Evolutionary conservation across 306 rosid genomes (phyloP).

Genomic region (Potentilla sterilis): DNA sequence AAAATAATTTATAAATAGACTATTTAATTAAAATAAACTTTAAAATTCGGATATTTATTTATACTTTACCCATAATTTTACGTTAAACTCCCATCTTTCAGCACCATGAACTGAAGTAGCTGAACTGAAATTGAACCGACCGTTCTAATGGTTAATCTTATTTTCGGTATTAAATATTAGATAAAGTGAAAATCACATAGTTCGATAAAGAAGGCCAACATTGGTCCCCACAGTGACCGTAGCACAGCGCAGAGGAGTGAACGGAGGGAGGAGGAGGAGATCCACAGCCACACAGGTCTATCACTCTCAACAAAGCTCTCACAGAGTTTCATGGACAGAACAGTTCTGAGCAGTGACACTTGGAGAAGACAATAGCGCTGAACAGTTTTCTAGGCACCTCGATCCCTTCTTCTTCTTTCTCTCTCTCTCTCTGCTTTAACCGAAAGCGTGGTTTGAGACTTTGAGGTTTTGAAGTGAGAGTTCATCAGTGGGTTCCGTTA

Average conservation of each 20-base stretch:
- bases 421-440: neutral
- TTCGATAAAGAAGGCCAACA: neutral
- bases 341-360: neutral
- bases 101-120: no score
- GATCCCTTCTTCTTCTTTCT: neutral
- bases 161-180: no score
- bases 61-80: no score
- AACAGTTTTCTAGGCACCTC: neutral
- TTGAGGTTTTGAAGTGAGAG: neutral
- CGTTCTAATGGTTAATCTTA: no score
- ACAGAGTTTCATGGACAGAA: neutral
- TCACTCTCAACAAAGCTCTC: neutral
- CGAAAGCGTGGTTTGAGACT: neutral
- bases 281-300: slow-evolving; percentile 14
- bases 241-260: neutral
- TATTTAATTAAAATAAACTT: no score
- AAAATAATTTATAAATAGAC: no score
- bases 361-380: neutral
- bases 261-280: neutral
- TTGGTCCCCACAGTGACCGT: slow-evolving; percentile 9
- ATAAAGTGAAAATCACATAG: neutral
- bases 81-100: no score
- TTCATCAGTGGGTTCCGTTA: neutral
- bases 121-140: no score
- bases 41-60: no score